Evolutionary conservation across 257 asterid genomes (phyloP), one percentile per base, ranked within the genome.

Genomic region (Solanum appendiculatum): DNA sequence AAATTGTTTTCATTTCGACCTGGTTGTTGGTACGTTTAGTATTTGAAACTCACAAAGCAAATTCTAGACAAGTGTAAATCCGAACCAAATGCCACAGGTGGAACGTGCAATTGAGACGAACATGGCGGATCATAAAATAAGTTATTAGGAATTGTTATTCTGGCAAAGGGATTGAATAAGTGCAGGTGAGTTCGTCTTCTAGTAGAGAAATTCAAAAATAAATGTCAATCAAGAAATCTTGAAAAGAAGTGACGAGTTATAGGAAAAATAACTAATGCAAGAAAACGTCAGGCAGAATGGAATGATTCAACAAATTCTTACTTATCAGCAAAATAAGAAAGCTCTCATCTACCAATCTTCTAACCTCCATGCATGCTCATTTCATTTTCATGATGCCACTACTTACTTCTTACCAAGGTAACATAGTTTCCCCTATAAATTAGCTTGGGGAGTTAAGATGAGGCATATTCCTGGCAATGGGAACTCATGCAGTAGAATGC

Each of bases 261-360:
- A 15, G 64, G 60, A 15, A 15, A 46, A 8, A 5, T 15, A 48
- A 29, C 63, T 15, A 2, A 27, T 27, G 84, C 60, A 44, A 25
- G 84, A 44, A 18, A 2, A 18, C 16, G 10, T 80, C 68, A 16
- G 64, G 87, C 51, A 34, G 69, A 48, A 51, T 72, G 46, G 75
- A 86, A 88, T 90, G 94, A 87, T 86, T 83, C 89, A 93, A 91
- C 95, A 85, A 90, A 87, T 69, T 69, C 63, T 69, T 5, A 4
- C 87, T 86, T 39, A 37, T 85, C 31, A 31, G 20, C 42, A 25
- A 40, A 63, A 25, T 5, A 63, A 68, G 73, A 18, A 31, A 1
- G 39, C 40, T 15, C 64, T 44, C 39, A 84, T 33, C 44, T 37
- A 36, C 51, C 51, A 20, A 36, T 21, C 31, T 25, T 39, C 54